A percentile compares a stretch with the other conserved stretches of the same genome.
These are phyloP conservation scores for Xylaria sp. DNA, from an alignment of 2,329 filamentous ascomycete species.

Conservation along the genomic window DNA sequence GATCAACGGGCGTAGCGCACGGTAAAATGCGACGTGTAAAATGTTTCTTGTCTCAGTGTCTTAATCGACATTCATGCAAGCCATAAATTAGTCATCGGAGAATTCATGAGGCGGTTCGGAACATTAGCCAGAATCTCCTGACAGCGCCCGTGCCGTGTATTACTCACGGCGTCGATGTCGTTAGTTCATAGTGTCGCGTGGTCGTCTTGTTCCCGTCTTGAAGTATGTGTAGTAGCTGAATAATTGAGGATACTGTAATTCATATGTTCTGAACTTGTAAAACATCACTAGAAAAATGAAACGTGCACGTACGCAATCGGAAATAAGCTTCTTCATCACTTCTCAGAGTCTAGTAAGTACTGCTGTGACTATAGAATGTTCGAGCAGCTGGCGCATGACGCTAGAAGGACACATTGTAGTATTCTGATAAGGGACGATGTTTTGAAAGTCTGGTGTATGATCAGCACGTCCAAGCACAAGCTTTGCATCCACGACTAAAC, in stretches of 20 bases:
- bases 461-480: slow-evolving; percentile 17
- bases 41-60: background rate
- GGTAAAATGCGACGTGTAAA: slow-evolving; percentile 30
- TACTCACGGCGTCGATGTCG: background rate
- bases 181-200: background rate
- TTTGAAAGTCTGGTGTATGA: slow-evolving; percentile 9
- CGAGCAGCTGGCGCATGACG: background rate
- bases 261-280: background rate
- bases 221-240: background rate
- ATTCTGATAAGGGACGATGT: background rate
- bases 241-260: background rate
- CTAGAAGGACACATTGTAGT: background rate
- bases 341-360: background rate
- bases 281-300: background rate
- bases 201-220: background rate
- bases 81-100: background rate
- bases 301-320: background rate
- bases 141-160: slow-evolving; percentile 8
- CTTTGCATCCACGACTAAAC: background rate
- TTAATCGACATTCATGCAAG: slow-evolving; percentile 14
- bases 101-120: slow-evolving; percentile 7
- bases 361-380: too few species aligned
- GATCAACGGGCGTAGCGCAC: slow-evolving; percentile 19
- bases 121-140: slow-evolving; percentile 22
- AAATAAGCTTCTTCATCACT: background rate